phyloP scores from a whole-genome alignment of 306 rosid genomes.

The Corylus heterophylla region DNA sequence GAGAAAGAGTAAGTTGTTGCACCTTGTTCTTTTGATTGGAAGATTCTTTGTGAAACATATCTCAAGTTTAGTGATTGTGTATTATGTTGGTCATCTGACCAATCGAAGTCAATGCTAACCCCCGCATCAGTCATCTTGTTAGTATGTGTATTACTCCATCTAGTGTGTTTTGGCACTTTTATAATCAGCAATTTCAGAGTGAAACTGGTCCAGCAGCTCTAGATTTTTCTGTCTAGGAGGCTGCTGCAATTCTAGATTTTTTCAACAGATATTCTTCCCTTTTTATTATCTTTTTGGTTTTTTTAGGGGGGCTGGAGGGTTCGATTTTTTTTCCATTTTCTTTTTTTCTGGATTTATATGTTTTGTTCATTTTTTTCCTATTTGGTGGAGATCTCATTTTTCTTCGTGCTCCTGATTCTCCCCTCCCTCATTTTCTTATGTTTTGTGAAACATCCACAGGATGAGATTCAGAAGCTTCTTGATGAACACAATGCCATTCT shows the following conservation, averaged over 20 bases:
- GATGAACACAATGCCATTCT: slow-evolving; percentile 75
- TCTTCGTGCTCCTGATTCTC: slow-evolving; percentile 13
- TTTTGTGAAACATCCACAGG: slow-evolving; percentile 43
- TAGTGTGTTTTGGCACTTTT: background rate
- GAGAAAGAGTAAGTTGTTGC: slow-evolving; percentile 67
- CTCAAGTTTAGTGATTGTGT: background rate
- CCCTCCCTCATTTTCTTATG: too few relatives aligned
- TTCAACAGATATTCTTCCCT: background rate
- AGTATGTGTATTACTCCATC: background rate
- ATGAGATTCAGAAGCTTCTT: slow-evolving; percentile 78
- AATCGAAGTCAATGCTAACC: background rate
- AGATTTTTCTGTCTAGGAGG: background rate
- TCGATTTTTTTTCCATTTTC: background rate
- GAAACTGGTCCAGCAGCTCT: background rate
- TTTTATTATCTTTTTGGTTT: background rate
- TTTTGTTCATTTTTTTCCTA: background rate
- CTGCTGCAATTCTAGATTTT: background rate
- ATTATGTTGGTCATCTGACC: background rate
- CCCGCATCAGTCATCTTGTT: background rate
- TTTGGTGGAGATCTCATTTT: background rate
- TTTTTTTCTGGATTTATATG: background rate
- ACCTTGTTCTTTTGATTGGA: slow-evolving; percentile 11
- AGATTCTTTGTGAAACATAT: slow-evolving; percentile 1
- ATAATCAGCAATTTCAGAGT: background rate
- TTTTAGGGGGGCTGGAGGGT: background rate